Evolutionary conservation across 2,329 filamentous ascomycete species (phyloP), one percentile per base, ranked within the genome.

Genomic region (Botryotinia convoluta): DNA sequence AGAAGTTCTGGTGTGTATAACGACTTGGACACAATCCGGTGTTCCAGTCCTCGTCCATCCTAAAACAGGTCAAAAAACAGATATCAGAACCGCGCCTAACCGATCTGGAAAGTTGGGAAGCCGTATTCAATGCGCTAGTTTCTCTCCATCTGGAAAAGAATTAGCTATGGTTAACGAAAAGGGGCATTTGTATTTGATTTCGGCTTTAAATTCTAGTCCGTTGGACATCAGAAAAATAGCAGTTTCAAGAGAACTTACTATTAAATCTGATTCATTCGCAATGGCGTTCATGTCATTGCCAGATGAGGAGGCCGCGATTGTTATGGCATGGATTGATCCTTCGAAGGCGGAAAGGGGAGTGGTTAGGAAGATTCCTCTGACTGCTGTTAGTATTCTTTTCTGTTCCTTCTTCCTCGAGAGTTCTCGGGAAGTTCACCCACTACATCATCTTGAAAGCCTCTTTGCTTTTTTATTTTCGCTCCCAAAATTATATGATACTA

Each of bases 1-100:
- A 45, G 82, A 83, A 22, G 78, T 81, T 59, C 71, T 84, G 26
- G 74, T 84, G 7, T 84, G 83, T 69, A 77, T 84, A 26, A 82
- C 80, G 1, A 84, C 83, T 0, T 84, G 83, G 83, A 84, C 83
- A 2, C 83, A 84, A 74, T 84, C 82, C 1, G 83, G 83, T 3
- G 77, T 78, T n/a, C 83, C 83, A 0, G 74, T 84, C 8, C 77
- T 84, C 4, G 78, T 84, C 3, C 82, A 84, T 68, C 82, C 83
- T 16, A 78, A 79, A 64, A 81, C 81, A 61, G 82, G 82, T 1
- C 80, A 83, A 67, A 78, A 77, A 72, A 81, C 77, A 16, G 81
- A 82, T 10, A 80, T 84, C 48, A 80, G 78, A 59, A 78, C 80
- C 0, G 80, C 82, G 26, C 76, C 81, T 0, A 76, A 75, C 5